Evolutionary conservation across 2,329 filamentous ascomycete genomes (phyloP).

Genomic region (Pestalotiopsis sp.): DNA sequence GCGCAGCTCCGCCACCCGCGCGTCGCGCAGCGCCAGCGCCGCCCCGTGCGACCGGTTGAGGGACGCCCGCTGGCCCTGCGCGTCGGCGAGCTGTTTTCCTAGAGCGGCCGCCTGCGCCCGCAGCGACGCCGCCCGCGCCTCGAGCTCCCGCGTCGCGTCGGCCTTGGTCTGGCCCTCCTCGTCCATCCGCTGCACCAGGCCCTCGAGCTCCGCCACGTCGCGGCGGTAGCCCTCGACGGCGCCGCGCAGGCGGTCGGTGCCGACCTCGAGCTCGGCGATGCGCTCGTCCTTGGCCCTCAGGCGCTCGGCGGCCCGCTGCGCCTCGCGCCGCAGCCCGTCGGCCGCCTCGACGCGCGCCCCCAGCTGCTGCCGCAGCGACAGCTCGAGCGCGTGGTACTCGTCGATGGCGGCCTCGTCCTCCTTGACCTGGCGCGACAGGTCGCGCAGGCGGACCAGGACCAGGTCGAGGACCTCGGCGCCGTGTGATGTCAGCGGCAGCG

Average conservation of each 20-base stretch:
- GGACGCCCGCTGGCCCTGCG: conserved; percentile 27
- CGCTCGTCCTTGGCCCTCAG: conserved; percentile 40
- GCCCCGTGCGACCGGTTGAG: conserved; percentile 46
- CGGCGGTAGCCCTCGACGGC: conserved; percentile 55
- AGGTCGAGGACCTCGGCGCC: conserved; percentile 60
- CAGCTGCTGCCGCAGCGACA: conserved; percentile 59
- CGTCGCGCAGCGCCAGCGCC: conserved; percentile 53
- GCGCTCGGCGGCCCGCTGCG: conserved; percentile 32
- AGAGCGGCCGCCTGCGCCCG: conserved; percentile 40
- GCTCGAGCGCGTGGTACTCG: conserved; percentile 61
- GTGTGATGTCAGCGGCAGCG: conserved; percentile 52
- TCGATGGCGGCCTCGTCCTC: conserved; percentile 59
- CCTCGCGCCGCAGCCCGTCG: conserved; percentile 47
- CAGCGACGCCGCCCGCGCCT: conserved; percentile 44
- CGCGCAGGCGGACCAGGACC: conserved; percentile 51
- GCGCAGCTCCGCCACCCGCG: conserved; percentile 48
- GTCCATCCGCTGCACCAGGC: conserved; percentile 52
- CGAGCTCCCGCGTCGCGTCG: conserved; percentile 40
- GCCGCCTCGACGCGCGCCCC: conserved; percentile 53
- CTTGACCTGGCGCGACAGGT: conserved; percentile 46
- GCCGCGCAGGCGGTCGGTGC: conserved; percentile 51
- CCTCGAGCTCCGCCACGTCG: conserved; percentile 57
- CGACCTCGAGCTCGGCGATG: conserved; percentile 51
- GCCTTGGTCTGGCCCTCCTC: conserved; percentile 33
- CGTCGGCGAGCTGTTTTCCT: conserved; percentile 32